A percentile compares a stretch with the other conserved stretches of the same genome.
These are phyloP conservation scores for Floccularia luteovirens DNA, from an alignment of 768 basidiomycete species.

Conservation along the genomic window DNA sequence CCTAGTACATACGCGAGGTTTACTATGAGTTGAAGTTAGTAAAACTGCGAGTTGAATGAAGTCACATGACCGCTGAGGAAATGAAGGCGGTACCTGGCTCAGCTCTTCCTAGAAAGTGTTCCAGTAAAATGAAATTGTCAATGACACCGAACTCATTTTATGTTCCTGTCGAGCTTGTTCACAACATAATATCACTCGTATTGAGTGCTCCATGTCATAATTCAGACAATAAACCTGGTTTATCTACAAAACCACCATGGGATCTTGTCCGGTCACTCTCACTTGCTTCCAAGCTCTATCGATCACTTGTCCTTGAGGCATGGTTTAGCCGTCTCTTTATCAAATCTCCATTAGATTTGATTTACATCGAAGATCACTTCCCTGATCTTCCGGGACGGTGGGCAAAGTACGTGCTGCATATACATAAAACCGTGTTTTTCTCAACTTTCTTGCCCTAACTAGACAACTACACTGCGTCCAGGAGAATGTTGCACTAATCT, in stretches of 20 bases:
- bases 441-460: background rate
- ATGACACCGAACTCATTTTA: background rate
- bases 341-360: slow-evolving; percentile 13
- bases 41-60: too few relatives aligned
- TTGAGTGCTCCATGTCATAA: slow-evolving; percentile 8
- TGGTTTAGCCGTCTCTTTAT: slow-evolving; percentile 26
- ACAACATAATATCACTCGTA: slow-evolving; percentile 19
- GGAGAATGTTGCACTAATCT: slow-evolving; percentile 4
- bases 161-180: slow-evolving; percentile 25
- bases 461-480: slow-evolving; percentile 25
- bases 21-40: too few relatives aligned
- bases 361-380: slow-evolving; percentile 13
- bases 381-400: slow-evolving; percentile 16
- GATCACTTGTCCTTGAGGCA: slow-evolving; percentile 16
- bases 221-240: slow-evolving; percentile 8
- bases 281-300: slow-evolving; percentile 19
- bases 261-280: slow-evolving; percentile 17
- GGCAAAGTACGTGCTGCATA: slow-evolving; percentile 11
- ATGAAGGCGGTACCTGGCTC: too few relatives aligned
- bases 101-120: too few relatives aligned
- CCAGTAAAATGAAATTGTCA: too few relatives aligned
- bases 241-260: slow-evolving; percentile 19
- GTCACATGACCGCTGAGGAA: too few relatives aligned
- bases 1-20: too few relatives aligned
- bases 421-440: background rate